A percentile compares a stretch with the other conserved stretches of the same genome.
phyloP scores from a whole-genome alignment of 1,139 yeast species.

The Taphrina betulina region DNA sequence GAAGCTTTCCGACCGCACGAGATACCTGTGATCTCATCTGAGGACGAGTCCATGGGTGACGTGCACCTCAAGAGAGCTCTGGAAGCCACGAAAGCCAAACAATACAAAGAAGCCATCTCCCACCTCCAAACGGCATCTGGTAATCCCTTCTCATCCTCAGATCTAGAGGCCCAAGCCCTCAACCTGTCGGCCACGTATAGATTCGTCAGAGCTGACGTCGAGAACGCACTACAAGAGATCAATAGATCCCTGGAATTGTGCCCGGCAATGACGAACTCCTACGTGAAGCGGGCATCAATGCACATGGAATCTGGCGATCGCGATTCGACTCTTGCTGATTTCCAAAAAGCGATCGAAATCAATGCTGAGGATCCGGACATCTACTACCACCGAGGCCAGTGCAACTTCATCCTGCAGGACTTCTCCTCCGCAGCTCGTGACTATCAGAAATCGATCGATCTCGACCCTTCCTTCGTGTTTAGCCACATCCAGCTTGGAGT shows the following conservation, averaged over 20 bases:
- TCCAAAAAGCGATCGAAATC: constrained; percentile 67
- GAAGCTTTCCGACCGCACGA: constrained; percentile 59
- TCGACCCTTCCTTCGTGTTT: constrained; percentile 73
- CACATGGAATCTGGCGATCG: constrained; percentile 70
- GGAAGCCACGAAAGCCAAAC: constrained; percentile 59
- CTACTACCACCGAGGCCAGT: constrained; percentile 93
- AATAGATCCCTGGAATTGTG: constrained; percentile 62
- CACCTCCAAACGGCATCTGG: constrained; percentile 66
- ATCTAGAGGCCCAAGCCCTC: constrained; percentile 58
- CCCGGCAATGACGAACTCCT: constrained; percentile 74
- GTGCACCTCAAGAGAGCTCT: constrained; percentile 64
- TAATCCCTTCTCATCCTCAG: constrained; percentile 36
- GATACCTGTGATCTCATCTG: constrained; percentile 48
- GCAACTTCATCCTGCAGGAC: constrained; percentile 76
- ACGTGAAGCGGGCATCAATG: constrained; percentile 78
- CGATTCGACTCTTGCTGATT: constrained; percentile 64
- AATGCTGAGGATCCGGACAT: constrained; percentile 76
- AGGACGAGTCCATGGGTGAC: constrained; percentile 59
- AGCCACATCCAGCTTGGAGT: constrained; percentile 93
- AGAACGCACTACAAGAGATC: constrained; percentile 59
- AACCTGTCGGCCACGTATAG: constrained; percentile 81
- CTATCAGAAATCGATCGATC: constrained; percentile 72
- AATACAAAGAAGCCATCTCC: constrained; percentile 72
- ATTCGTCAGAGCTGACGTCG: constrained; percentile 75
- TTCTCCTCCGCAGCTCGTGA: constrained; percentile 69